These are phyloP conservation scores for Acanthamoeba triangularis DNA, from an alignment of 208 protist species.

Conservation along the genomic window DNA sequence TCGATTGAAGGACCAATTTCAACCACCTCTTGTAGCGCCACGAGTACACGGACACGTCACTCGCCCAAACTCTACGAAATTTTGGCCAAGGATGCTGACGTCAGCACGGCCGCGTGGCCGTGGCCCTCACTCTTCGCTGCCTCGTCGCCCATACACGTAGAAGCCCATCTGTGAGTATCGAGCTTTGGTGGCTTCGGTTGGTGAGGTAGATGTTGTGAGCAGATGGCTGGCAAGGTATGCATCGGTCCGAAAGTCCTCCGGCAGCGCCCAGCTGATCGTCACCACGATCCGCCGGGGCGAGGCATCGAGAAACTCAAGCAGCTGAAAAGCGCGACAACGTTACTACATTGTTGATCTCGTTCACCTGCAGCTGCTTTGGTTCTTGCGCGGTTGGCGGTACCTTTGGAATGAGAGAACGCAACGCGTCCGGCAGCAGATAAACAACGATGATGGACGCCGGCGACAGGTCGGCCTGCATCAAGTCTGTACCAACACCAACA, in stretches of 20 bases:
- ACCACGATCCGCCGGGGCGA: not conserved
- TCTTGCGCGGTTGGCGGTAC: not conserved
- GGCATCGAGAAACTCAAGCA: not conserved
- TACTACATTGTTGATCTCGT: no score
- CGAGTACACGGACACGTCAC: not conserved
- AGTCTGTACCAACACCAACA: not conserved
- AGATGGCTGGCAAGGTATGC: not conserved
- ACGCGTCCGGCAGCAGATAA: not conserved
- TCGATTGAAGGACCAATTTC: no score
- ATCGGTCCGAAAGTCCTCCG: not conserved
- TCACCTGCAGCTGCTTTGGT: no score
- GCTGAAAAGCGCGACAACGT: not conserved
- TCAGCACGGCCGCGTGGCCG: not conserved
- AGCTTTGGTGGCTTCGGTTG: not conserved
- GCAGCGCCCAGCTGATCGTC: not conserved
- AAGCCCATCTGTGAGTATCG: not conserved
- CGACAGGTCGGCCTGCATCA: not conserved
- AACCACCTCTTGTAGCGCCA: not conserved
- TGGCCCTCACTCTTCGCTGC: not conserved
- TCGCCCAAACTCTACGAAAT: not conserved
- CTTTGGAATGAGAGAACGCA: constrained; percentile 8
- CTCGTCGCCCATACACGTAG: not conserved
- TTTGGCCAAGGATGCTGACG: not conserved
- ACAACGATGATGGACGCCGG: not conserved
- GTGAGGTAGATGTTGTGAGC: not conserved